Conservation (phyloP, 2,329 filamentous ascomycete species). For the Geosmithia flava region DNA sequence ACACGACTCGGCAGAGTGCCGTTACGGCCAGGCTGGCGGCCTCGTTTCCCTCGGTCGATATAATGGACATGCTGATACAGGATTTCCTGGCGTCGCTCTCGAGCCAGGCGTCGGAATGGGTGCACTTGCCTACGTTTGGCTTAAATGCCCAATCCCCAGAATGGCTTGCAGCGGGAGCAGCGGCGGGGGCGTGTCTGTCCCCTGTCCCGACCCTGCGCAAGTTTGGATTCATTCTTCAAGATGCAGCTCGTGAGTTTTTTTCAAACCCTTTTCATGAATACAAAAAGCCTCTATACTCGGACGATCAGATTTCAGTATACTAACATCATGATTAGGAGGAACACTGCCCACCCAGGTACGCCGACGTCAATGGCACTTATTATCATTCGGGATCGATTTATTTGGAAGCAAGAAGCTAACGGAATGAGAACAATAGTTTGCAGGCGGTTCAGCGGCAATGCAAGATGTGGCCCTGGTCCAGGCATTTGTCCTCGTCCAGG, state of each 20-base stretch:
- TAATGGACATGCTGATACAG: conserved; percentile 49
- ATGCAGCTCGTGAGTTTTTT: conserved; percentile 35
- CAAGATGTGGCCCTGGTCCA: conserved; percentile 27
- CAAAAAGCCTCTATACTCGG: too few relatives aligned
- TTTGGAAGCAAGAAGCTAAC: background rate
- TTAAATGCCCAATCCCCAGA: conserved; percentile 43
- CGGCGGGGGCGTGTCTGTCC: conserved; percentile 47
- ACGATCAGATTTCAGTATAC: background rate
- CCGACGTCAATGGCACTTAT: background rate
- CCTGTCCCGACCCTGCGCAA: conserved; percentile 45
- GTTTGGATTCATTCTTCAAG: conserved; percentile 44
- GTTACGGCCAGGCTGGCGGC: conserved; percentile 39
- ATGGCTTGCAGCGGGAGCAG: conserved; percentile 45
- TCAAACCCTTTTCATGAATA: too few relatives aligned
- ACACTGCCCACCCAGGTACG: conserved; percentile 2
- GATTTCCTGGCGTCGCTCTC: conserved; percentile 45
- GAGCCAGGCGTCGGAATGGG: conserved; percentile 44
- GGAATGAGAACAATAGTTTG: conserved; percentile 21
- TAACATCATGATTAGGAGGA: background rate
- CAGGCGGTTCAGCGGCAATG: conserved; percentile 33
- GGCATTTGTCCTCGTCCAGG: conserved; percentile 32
- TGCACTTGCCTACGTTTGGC: conserved; percentile 48
- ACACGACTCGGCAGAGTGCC: conserved; percentile 38
- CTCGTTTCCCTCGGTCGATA: conserved; percentile 48
- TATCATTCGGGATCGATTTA: background rate